phyloP scores from a whole-genome alignment of 2,329 filamentous ascomycete species.

The Aspergillus intermedius region DNA sequence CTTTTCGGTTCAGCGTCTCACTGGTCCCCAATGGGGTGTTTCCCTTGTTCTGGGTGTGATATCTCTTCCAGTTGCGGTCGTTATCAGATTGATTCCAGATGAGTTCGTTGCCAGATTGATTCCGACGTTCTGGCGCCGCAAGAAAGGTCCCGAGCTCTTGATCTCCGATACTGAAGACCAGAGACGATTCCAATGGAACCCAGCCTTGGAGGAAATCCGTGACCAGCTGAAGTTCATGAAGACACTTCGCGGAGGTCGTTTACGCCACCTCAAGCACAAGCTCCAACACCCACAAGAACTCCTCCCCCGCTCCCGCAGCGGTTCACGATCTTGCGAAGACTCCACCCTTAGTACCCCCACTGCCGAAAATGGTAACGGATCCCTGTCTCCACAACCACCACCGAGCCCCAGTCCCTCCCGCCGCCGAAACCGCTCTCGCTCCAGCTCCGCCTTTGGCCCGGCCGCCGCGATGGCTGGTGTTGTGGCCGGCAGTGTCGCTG shows the following conservation, averaged over 20 bases:
- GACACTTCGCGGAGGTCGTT: constrained; percentile 56
- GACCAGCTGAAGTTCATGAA: constrained; percentile 60
- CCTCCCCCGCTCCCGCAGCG: constrained; percentile 39
- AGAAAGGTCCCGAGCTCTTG: constrained; percentile 36
- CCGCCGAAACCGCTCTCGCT: constrained; percentile 49
- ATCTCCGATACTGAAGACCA: constrained; percentile 45
- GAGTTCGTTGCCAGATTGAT: constrained; percentile 44
- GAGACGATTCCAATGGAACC: constrained; percentile 50
- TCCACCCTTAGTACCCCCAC: constrained; percentile 52
- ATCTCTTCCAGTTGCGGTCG: constrained; percentile 59
- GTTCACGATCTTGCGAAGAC: constrained; percentile 34
- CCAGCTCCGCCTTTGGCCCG: constrained; percentile 53
- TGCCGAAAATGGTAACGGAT: constrained; percentile 39
- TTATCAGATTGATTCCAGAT: constrained; percentile 56
- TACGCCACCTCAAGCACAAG: constrained; percentile 55
- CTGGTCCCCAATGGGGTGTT: constrained; percentile 63
- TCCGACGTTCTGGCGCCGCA: constrained; percentile 32
- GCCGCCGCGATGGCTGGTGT: constrained; percentile 61
- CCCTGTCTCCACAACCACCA: constrained; percentile 30
- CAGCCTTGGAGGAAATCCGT: constrained; percentile 56
- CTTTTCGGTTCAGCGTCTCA: constrained; percentile 56
- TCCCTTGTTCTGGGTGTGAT: constrained; percentile 62
- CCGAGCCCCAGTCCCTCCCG: constrained; percentile 51
- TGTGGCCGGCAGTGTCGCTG: constrained; percentile 59
- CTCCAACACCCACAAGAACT: constrained; percentile 51